Evolutionary conservation across 257 asterid species (phyloP).

Genomic region (Solanum clarkiae): DNA sequence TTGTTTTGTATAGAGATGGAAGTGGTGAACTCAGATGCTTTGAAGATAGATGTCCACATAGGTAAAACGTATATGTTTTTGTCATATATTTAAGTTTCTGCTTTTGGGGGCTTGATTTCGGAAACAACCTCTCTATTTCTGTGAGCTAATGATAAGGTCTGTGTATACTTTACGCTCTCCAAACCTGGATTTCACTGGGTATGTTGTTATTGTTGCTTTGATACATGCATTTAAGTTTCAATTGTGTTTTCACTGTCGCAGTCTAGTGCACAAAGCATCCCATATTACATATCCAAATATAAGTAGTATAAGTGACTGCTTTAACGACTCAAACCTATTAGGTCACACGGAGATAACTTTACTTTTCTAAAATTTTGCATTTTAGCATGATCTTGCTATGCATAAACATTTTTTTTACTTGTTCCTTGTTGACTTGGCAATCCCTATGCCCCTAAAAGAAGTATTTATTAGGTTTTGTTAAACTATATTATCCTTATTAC

Average conservation of each 20-base stretch:
- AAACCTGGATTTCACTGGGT: too few relatives aligned
- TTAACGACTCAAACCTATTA: not conserved
- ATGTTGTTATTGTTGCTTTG: too few relatives aligned
- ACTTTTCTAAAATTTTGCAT: not conserved
- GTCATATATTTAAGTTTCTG: not conserved
- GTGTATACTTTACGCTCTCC: too few relatives aligned
- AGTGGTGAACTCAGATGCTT: constrained; percentile 58
- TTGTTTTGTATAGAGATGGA: constrained; percentile 69
- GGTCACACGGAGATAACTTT: not conserved
- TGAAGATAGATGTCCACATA: constrained; percentile 86
- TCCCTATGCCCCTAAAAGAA: not conserved
- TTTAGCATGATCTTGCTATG: not conserved
- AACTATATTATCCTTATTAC: not conserved
- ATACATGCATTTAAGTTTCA: not conserved
- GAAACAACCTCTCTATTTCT: too few relatives aligned
- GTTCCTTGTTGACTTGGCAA: not conserved
- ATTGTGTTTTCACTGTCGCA: not conserved
- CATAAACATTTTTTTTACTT: not conserved
- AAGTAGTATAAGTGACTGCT: not conserved
- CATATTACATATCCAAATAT: not conserved
- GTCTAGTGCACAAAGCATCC: not conserved
- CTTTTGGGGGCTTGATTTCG: too few relatives aligned
- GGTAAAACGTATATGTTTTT: constrained; percentile 21
- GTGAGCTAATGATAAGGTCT: too few relatives aligned
- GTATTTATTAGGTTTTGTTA: not conserved